Evolutionary conservation across 495 filamentous ascomycete species (phyloP).

Genomic region (Chaetomium tenue): DNA sequence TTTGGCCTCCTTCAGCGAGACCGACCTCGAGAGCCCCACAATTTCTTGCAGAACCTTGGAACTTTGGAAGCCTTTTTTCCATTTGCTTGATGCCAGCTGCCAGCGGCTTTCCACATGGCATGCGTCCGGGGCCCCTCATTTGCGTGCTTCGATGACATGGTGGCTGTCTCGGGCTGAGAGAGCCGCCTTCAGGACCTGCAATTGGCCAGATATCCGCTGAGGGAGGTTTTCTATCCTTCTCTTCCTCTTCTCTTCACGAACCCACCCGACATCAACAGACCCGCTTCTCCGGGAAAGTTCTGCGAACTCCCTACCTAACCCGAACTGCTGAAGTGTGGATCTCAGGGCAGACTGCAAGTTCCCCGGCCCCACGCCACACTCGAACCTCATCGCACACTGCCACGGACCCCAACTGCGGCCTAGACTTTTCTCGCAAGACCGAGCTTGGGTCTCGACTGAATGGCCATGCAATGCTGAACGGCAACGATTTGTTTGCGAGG

Average conservation of each 20-base stretch:
- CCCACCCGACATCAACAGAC: not conserved
- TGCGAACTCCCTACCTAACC: too few relatives aligned
- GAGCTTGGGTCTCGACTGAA: too few relatives aligned
- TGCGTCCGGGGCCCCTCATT: not conserved
- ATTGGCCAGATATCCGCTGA: not conserved
- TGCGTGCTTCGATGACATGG: not conserved
- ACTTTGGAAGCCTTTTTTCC: not conserved
- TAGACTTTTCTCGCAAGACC: too few relatives aligned
- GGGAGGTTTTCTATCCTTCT: not conserved
- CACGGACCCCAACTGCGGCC: not conserved
- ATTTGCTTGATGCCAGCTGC: not conserved
- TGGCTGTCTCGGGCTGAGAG: not conserved
- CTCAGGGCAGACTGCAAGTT: not conserved
- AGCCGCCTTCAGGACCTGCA: not conserved
- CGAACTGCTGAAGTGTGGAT: not conserved
- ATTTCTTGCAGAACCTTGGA: not conserved
- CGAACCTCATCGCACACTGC: not conserved
- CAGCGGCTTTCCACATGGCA: not conserved
- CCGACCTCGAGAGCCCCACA: not conserved
- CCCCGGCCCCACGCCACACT: not conserved
- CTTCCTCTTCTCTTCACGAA: not conserved
- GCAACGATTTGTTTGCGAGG: too few relatives aligned
- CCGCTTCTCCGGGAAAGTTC: slow-evolving; percentile 1
- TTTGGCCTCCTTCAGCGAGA: not conserved
- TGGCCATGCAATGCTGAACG: too few relatives aligned